These are phyloP conservation scores for Penicillium olsonii DNA, from an alignment of 2,329 filamentous ascomycete species.

Conservation along the genomic window DNA sequence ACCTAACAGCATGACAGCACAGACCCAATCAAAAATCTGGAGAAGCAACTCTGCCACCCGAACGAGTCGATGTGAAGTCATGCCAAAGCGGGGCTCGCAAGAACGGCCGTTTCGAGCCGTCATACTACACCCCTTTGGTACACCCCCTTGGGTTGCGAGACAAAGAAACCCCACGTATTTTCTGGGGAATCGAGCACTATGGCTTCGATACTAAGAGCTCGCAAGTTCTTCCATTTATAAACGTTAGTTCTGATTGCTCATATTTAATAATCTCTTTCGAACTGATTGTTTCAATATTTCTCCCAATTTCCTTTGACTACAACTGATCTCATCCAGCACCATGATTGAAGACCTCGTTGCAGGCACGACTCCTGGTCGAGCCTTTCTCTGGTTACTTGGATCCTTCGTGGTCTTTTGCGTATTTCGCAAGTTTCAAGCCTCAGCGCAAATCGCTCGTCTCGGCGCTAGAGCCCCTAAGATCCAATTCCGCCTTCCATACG, in stretches of 20 bases:
- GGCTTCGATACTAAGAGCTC: neutral
- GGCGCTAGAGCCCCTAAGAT: slow-evolving; percentile 39
- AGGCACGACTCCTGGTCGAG: slow-evolving; percentile 46
- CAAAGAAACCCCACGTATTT: neutral
- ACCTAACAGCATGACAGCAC: neutral
- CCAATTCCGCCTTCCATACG: slow-evolving; percentile 38
- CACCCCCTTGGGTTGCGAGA: neutral
- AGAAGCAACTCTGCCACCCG: neutral
- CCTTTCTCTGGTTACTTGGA: slow-evolving; percentile 41
- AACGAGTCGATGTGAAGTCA: slow-evolving; percentile 1
- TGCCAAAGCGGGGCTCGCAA: slow-evolving; percentile 8
- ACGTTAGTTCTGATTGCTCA: neutral
- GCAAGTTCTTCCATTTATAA: neutral
- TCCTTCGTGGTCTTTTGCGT: slow-evolving; percentile 42
- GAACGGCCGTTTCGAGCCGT: neutral
- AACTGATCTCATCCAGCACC: slow-evolving; percentile 20
- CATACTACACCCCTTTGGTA: neutral
- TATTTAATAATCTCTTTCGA: too few species aligned
- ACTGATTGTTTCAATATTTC: neutral
- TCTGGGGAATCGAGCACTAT: neutral
- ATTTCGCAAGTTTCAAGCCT: slow-evolving; percentile 31
- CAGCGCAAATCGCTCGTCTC: slow-evolving; percentile 32
- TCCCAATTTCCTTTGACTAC: neutral
- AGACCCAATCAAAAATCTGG: neutral
- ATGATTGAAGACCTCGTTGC: slow-evolving; percentile 53